Conservation (phyloP, 2,329 filamentous ascomycete genomes). For the Fusarium miscanthi region DNA sequence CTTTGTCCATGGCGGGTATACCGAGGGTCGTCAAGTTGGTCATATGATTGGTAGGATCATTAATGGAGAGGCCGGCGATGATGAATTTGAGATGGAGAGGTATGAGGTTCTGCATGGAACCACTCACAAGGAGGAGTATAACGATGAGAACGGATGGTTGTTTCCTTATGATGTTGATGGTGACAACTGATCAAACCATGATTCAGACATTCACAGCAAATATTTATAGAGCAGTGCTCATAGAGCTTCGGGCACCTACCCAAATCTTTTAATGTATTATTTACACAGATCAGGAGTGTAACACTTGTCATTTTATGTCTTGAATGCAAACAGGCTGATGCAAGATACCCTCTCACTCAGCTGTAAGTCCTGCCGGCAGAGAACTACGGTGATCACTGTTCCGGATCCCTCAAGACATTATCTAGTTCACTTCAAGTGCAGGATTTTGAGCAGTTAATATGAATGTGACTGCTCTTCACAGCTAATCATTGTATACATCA, state of each 20-base stretch:
- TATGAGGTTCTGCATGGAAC: background rate
- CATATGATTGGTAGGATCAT: background rate
- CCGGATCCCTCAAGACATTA: too few species aligned
- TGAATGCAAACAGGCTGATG: background rate
- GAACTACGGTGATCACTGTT: background rate
- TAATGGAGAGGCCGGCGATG: background rate
- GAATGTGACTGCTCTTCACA: background rate
- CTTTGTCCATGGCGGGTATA: background rate
- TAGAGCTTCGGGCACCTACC: background rate
- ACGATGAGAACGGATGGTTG: background rate
- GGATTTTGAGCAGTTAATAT: background rate
- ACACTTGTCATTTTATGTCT: fast-evolving
- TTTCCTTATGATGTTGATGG: background rate
- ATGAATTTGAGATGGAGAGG: background rate
- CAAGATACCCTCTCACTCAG: fast-evolving
- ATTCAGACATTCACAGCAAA: background rate
- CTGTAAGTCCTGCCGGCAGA: too few species aligned
- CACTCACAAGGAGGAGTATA: background rate
- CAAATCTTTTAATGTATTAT: background rate
- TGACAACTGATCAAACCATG: background rate
- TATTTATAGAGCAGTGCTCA: background rate
- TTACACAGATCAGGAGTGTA: fast-evolving
- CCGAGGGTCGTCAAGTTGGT: background rate
- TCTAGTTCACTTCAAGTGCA: background rate
- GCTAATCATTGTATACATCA: background rate